These are phyloP conservation scores for Melampsora larici-populina DNA, from an alignment of 1,284 basidiomycete species.

Conservation along the genomic window DNA sequence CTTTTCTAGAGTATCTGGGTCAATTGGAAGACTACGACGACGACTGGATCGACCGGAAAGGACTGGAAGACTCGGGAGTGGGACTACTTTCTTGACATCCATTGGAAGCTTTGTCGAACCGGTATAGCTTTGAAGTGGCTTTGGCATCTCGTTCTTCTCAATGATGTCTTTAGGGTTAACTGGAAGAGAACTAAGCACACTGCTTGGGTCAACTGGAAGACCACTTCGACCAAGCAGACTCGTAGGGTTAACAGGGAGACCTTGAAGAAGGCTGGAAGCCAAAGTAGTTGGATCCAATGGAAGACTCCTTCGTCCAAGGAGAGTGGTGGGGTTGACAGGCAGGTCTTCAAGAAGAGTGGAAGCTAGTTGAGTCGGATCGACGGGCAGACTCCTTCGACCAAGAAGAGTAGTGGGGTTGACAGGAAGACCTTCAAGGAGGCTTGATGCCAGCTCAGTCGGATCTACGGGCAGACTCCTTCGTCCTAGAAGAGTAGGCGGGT, in stretches of 20 bases:
- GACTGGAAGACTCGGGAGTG: neutral
- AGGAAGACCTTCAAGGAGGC: neutral
- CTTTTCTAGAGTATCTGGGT: neutral
- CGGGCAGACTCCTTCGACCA: neutral
- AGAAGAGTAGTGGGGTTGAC: neutral
- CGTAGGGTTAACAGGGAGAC: neutral
- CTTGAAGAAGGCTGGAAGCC: neutral
- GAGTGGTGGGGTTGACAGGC: neutral
- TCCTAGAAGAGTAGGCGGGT: neutral
- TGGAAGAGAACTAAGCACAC: neutral
- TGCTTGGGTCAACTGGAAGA: conserved; percentile 6
- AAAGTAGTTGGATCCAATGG: neutral
- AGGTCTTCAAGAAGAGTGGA: neutral
- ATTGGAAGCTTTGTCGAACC: neutral
- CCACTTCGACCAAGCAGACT: neutral
- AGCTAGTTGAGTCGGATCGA: neutral
- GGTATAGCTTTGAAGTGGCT: neutral
- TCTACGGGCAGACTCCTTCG: neutral
- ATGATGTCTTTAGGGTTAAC: neutral
- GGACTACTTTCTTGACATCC: neutral
- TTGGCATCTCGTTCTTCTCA: conserved; percentile 2
- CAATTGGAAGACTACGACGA: neutral
- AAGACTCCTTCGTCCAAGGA: neutral
- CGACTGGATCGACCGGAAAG: neutral
- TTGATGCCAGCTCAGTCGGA: neutral